phyloP scores from a whole-genome alignment of 768 basidiomycete species.

The Kwoniella heveanensis region DNA sequence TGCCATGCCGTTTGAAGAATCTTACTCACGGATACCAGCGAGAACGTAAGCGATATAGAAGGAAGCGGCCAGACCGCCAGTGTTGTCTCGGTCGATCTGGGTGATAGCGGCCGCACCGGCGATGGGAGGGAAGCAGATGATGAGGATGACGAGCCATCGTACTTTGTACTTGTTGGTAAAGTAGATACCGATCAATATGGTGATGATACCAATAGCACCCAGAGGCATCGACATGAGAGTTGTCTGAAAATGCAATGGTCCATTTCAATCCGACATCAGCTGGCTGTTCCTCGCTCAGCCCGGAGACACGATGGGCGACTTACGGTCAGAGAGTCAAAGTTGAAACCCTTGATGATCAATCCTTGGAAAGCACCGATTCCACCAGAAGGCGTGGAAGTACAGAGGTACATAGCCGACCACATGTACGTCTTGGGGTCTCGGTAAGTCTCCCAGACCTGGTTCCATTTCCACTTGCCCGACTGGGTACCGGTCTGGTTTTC shows the following conservation, averaged over 20 bases:
- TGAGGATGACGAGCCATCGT: conserved; percentile 37
- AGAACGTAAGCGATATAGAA: conserved; percentile 40
- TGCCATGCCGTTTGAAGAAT: not conserved
- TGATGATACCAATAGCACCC: conserved; percentile 43
- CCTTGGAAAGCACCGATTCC: conserved; percentile 25
- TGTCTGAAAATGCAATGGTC: conserved; percentile 23
- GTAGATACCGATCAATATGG: conserved; percentile 38
- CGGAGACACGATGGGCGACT: not conserved
- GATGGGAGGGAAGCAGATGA: conserved; percentile 17
- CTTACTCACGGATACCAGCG: conserved; percentile 26
- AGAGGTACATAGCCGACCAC: conserved; percentile 25
- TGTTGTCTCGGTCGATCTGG: conserved; percentile 23
- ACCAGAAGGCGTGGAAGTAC: conserved; percentile 16
- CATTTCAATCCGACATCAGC: conserved; percentile 18
- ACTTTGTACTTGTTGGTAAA: conserved; percentile 47
- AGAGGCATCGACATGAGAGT: conserved; percentile 50
- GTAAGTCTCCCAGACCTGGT: conserved; percentile 34
- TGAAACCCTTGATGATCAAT: conserved; percentile 29
- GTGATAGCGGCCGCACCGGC: conserved; percentile 26
- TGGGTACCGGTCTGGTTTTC: conserved; percentile 46
- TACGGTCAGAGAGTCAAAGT: conserved; percentile 16
- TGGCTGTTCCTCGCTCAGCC: not conserved
- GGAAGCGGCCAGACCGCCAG: conserved; percentile 24
- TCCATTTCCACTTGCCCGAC: conserved; percentile 29
- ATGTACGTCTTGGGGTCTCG: conserved; percentile 36